Conservation (phyloP, 306 rosid genomes). For the Hippophae tibetana region DNA sequence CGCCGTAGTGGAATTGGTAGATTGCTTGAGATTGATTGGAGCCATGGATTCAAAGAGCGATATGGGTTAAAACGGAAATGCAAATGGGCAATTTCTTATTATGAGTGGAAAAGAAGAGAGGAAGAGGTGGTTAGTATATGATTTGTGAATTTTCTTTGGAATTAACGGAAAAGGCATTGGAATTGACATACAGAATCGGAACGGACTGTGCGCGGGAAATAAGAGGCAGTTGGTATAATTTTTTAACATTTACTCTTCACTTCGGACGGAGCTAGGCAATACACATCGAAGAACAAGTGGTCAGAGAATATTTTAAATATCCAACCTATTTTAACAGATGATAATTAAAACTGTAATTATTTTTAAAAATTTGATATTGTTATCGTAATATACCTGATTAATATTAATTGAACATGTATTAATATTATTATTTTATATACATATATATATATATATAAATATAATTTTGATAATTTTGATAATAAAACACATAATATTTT, state of each 20-base stretch:
- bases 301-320: too few species aligned
- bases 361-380: too few species aligned
- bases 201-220: neutral
- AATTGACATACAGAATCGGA: neutral
- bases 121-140: neutral
- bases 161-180: constrained; percentile 9
- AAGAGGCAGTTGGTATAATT: neutral
- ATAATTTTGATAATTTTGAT: too few species aligned
- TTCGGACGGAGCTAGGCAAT: neutral
- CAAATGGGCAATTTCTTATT: neutral
- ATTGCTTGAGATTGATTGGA: constrained; percentile 46
- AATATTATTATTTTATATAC: too few species aligned
- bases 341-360: too few species aligned
- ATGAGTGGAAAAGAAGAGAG: neutral
- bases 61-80: neutral
- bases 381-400: too few species aligned
- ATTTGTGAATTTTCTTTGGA: neutral
- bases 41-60: constrained; percentile 22
- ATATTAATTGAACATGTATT: too few species aligned
- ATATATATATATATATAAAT: too few species aligned
- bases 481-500: too few species aligned
- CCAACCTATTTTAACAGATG: too few species aligned
- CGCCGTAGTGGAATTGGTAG: constrained; percentile 30
- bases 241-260: neutral
- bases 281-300: too few species aligned